phyloP scores from a whole-genome alignment of 768 basidiomycete genomes.

The Kondoa subrosea region DNA sequence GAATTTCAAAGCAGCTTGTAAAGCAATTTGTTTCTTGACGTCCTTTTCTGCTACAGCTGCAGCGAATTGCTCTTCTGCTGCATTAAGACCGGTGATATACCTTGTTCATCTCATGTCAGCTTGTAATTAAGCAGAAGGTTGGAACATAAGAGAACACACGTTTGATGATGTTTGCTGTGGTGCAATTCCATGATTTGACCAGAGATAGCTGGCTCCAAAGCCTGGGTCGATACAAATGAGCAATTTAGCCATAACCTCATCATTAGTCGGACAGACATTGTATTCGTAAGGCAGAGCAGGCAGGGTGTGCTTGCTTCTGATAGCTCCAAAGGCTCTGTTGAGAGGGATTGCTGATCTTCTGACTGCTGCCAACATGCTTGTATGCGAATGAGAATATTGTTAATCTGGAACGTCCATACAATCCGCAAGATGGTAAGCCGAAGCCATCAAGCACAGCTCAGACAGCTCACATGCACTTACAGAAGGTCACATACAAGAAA shows the following conservation, averaged over 20 bases:
- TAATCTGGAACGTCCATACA: too few species aligned
- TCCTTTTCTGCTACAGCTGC: conserved; percentile 39
- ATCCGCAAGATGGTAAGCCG: too few species aligned
- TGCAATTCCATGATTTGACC: conserved; percentile 86
- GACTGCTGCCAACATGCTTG: too few species aligned
- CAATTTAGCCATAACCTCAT: too few species aligned
- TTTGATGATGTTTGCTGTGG: conserved; percentile 60
- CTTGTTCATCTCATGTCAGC: conserved; percentile 30
- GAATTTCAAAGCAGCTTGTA: conserved; percentile 71
- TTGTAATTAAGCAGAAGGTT: background rate
- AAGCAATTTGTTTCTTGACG: conserved; percentile 56
- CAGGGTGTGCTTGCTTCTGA: background rate
- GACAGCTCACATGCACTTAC: background rate
- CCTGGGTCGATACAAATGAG: too few species aligned
- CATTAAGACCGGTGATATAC: conserved; percentile 87
- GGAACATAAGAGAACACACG: conserved; percentile 6
- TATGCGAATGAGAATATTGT: too few species aligned
- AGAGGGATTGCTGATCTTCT: background rate
- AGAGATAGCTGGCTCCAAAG: conserved; percentile 47
- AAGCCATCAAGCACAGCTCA: too few species aligned
- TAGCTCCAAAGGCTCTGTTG: background rate
- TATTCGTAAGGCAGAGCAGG: conserved; percentile 5
- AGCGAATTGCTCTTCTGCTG: conserved; percentile 65
- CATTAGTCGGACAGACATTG: background rate
- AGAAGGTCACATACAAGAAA: conserved; percentile 1